Base-by-base conservation (phyloP, 768 basidiomycete genomes). In the Lepiota brunneoincarnata region DNA sequence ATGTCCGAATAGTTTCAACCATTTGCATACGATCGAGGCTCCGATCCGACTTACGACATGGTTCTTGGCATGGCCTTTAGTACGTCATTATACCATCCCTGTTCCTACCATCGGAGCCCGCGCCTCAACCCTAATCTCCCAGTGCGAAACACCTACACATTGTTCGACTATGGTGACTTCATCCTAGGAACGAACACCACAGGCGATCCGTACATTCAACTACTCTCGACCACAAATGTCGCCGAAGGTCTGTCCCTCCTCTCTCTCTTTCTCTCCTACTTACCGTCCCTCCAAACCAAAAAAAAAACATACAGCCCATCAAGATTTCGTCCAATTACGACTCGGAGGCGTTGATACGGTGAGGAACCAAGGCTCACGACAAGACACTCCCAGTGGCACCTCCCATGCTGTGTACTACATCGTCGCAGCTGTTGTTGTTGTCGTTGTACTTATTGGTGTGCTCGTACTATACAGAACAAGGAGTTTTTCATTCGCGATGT, bases 61-160 rank as follows among this genome's bases (percentile, higher is more conserved):
- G 78, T 89, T 41, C 72, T 89, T 41, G 88, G 88, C 51, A 89
- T 89, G 84, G 76, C 80, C 7, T 89, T 88, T 70, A 67, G 86
- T 86, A 59, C 61, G 83, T 74, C 6, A 21, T 49, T 38, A 35
- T 46, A 23, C 18, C 36, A 31, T 28, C 12, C 35, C 10, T 23
- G 14, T 51, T 37, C 15, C 21, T 45, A 36, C 9, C 34, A n/a
- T n/a, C n/a, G n/a, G n/a, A n/a, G n/a, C n/a, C n/a, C n/a, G n/a
- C n/a, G n/a, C n/a, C 26, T 15, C 23, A 58, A 26, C 7, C 35
- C 39, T 23, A 35, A 46, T 36, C 31, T 20, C 36, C 20, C 60
- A 87, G 86, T 88, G 51, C 81, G 84, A 46, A 89, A 87, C 59
- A 75, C 76, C 9, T 89, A 88, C 63, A 66, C 79, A 12, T 66